phyloP scores from a whole-genome alignment of 192 early-diverging fungal species.

The Lobulomyces angularis region DNA sequence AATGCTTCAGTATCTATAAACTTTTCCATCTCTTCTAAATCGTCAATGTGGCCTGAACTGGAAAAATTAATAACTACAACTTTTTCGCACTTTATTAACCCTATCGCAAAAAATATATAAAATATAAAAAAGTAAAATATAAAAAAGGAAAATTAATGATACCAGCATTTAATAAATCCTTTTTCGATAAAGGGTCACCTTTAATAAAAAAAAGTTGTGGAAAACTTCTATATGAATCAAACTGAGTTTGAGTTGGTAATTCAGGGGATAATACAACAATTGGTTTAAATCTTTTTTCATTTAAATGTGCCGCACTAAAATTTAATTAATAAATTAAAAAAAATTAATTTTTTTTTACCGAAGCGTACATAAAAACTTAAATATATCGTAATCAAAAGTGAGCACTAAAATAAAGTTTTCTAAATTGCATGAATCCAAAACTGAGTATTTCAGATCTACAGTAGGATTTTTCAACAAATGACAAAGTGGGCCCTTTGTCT shows the following conservation, averaged over 20 bases:
- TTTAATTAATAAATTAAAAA: too few relatives aligned
- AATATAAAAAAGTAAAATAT: too few relatives aligned
- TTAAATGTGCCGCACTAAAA: constrained; percentile 15
- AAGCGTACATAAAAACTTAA: constrained; percentile 29
- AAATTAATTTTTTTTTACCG: too few relatives aligned
- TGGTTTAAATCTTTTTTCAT: constrained; percentile 13
- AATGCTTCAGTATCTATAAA: too few relatives aligned
- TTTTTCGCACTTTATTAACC: too few relatives aligned
- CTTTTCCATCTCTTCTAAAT: too few relatives aligned
- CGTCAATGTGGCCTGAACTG: too few relatives aligned
- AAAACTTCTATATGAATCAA: constrained; percentile 15
- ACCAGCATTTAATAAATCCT: constrained; percentile 15
- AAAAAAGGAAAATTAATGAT: too few relatives aligned
- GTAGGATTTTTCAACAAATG: constrained; percentile 6
- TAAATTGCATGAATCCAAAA: constrained; percentile 6
- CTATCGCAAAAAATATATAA: too few relatives aligned
- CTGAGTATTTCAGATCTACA: not conserved
- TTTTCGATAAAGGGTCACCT: constrained; percentile 20
- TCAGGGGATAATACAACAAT: constrained; percentile 19
- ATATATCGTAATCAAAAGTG: constrained; percentile 21
- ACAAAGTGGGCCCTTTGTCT: constrained; percentile 10
- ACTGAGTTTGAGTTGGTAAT: constrained; percentile 17
- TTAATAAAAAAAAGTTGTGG: constrained; percentile 22
- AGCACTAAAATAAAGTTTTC: constrained; percentile 20
- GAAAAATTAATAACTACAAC: too few relatives aligned